Conservation (phyloP, 805 yeast genomes). For the Starmerella bacillaris region DNA sequence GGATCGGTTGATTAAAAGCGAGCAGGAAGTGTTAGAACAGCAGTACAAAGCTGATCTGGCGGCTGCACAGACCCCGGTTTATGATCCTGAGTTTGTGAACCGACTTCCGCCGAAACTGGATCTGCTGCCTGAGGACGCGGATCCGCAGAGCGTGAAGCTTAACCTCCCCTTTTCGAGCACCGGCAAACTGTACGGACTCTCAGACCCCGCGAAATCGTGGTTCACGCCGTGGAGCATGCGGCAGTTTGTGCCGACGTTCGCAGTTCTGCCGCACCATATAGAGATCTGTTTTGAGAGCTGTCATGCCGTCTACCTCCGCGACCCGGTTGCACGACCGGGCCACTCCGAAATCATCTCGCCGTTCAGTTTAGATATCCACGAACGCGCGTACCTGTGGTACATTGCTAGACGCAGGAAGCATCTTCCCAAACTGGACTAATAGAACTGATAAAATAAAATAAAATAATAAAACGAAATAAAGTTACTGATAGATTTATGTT, state of each 20-base stretch:
- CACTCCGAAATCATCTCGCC: slow-evolving; percentile 92
- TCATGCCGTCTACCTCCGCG: slow-evolving; percentile 90
- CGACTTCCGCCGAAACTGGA: slow-evolving; percentile 28
- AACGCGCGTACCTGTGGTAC: slow-evolving; percentile 90
- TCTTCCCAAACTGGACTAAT: slow-evolving; percentile 8
- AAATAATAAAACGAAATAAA: no score
- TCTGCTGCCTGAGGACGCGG: slow-evolving; percentile 26
- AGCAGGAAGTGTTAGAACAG: slow-evolving; percentile 15
- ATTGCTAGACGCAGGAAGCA: slow-evolving; percentile 22
- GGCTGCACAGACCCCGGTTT: slow-evolving; percentile 24
- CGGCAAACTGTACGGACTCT: slow-evolving; percentile 51
- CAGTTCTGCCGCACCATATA: slow-evolving; percentile 77
- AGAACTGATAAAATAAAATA: no score
- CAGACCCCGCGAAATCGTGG: slow-evolving; percentile 58
- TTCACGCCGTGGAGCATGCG: slow-evolving; percentile 97
- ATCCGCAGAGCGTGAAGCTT: slow-evolving; percentile 28
- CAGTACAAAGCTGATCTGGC: slow-evolving; percentile 12
- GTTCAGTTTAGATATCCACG: slow-evolving; percentile 61
- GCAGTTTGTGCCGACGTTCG: slow-evolving; percentile 81
- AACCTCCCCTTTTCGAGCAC: slow-evolving; percentile 28
- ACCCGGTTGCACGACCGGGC: slow-evolving; percentile 94
- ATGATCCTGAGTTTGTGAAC: slow-evolving; percentile 36
- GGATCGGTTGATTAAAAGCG: slow-evolving; percentile 18
- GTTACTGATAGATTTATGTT: no score
- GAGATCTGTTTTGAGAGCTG: slow-evolving; percentile 83